Evolutionary conservation across 345 rosid species (phyloP), one percentile per base, ranked within the genome.

Genomic region (Eutrema heterophyllum): DNA sequence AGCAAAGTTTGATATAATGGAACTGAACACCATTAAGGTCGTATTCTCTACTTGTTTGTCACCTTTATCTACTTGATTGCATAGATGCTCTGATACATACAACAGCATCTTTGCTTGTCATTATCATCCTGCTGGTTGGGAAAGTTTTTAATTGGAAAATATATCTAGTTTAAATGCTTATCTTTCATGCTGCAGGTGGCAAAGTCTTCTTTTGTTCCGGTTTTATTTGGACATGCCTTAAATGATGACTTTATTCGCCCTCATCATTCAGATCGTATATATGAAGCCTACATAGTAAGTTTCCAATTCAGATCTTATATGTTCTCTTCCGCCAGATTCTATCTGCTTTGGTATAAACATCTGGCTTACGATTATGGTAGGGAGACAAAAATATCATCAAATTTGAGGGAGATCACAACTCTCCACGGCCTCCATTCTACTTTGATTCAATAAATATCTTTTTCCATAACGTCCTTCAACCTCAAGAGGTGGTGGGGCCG

Each of bases 361-460:
- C 29, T 75, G 69, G 73, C 38, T 33, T 58, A 36, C 40, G 43
- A 43, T 45, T 72, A 64, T 78, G 76, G 70, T 86, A 94, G 99
- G 99, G 99, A 36, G 97, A 94, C 87, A 95, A 95, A 86, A 95
- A 95, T 75, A 85, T 95, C 53, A 92, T 95, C 81, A 95, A 92
- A 73, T 95, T 95, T 75, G 97, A 92, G 70, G 99, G 99, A 83
- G 99, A 95, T 76, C 99, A 95, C 83, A 95, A 95, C 76, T 92
- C 99, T 43, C 93, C 90, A 24, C 93, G 99, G 30, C 99, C 99
- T 32, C 99, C 80, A 29, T 95, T 95, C 67, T 95, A 95, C 82
- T 95, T 92, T 76, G 97, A 95, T 83, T 95, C 99, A 5, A 76
- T 92, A 71, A 92, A 92, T 73, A 95, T 95, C 8, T 95, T 95